Base-by-base conservation (phyloP, 1,284 basidiomycete genomes). In the Naganishia cerealis region DNA sequence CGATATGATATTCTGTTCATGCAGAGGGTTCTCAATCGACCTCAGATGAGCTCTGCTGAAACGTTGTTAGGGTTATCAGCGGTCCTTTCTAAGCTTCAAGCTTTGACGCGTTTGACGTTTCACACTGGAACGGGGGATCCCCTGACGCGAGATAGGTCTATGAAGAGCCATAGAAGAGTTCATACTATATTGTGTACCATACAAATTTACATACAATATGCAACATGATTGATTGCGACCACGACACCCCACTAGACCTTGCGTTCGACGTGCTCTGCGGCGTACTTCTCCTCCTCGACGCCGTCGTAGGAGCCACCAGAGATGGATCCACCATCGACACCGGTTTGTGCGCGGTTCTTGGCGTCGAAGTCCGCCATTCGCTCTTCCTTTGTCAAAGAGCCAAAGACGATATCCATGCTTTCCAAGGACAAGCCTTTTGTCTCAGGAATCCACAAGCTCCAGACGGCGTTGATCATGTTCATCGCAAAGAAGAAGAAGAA, bases 391-490 rank as follows among this genome's bases (percentile, higher is more conserved):
- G 83, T 83, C 33, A 90, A 84, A 0, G 87, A 74, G 3, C 89
- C 90, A 73, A 92, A 91, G 71, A 92, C 83, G 74, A 91, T 78
- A 76, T 92, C 90, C 89, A 91, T 57, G 21, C 3, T 1, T n/a
- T 57, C 54, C 24, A 56, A 33, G 2, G 55, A 65, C 6, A 66
- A 42, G 1, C 18, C 54, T 74, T 29, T 88, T 7, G 90, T 91
- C 80, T 91, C 90, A 0, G 89, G 89, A 7, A 78, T 73, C 66
- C 68, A 83, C 76, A 77, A 75, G 7, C 74, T 72, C 74, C 85
- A 85, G 24, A 78, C 69, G 38, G 78, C 81, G 61, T 66, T 66
- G 70, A 78, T 71, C 38, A 78, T 75, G 73, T 79, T 78, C 72
- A 79, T 75, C 38, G 70, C 69, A 39, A 75, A 77, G 67, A 79